Evolutionary conservation across 2,329 filamentous ascomycete genomes (phyloP).

Genomic region (Phialocephala sp.): DNA sequence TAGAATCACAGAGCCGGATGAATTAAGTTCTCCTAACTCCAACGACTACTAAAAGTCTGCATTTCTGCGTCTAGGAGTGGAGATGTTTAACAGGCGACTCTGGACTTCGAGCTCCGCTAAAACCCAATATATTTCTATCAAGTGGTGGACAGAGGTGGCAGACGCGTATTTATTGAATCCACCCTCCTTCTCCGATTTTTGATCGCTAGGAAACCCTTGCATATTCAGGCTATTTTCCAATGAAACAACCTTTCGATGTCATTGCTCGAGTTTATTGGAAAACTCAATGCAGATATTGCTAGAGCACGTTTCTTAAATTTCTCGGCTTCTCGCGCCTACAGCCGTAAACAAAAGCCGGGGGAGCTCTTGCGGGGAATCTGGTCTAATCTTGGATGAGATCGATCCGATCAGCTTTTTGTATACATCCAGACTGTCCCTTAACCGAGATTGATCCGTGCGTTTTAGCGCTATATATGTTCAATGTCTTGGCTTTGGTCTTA

Average conservation of each 20-base stretch:
- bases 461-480: not conserved
- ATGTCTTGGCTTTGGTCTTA: not conserved
- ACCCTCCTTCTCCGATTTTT: not conserved
- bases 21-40: too few species aligned
- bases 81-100: too few species aligned
- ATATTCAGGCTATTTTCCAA: slow-evolving; percentile 6
- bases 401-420: not conserved
- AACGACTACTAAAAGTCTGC: too few species aligned
- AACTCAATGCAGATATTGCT: not conserved
- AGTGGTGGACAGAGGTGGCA: not conserved
- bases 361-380: not conserved
- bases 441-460: not conserved
- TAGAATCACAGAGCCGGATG: too few species aligned
- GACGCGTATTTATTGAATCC: not conserved
- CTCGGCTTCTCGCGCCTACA: not conserved
- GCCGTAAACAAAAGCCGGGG: not conserved
- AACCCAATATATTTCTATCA: not conserved
- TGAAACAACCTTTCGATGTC: not conserved
- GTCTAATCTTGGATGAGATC: slow-evolving; percentile 3
- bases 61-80: too few species aligned
- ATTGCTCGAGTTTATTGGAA: not conserved
- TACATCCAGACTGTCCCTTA: not conserved
- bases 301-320: not conserved
- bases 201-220: not conserved
- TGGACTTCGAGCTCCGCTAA: not conserved